Evolutionary conservation across 345 rosid species (phyloP).

Genomic region (Combretum micranthum): DNA sequence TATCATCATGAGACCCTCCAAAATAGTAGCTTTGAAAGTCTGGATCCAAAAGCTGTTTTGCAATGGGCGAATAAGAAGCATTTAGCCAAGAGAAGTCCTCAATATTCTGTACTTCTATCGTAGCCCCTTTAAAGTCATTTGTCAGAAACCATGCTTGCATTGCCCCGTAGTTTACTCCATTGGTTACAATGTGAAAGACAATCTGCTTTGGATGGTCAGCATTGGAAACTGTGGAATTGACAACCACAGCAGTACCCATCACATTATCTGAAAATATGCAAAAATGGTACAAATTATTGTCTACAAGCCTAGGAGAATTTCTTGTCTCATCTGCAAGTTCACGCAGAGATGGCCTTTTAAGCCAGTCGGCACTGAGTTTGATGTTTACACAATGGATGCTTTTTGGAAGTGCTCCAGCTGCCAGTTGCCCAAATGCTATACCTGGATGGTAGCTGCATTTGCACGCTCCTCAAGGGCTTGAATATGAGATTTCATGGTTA

Average conservation of each 20-base stretch:
- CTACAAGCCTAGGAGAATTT: constrained; percentile 72
- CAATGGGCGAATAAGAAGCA: constrained; percentile 66
- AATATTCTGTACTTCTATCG: constrained; percentile 67
- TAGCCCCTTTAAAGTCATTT: constrained; percentile 75
- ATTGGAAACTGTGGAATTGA: constrained; percentile 78
- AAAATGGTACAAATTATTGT: constrained; percentile 92
- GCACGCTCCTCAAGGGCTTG: constrained; percentile 96
- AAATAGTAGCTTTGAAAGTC: constrained; percentile 47
- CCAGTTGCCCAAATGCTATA: constrained; percentile 68
- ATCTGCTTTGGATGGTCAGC: constrained; percentile 89
- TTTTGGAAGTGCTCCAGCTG: constrained; percentile 80
- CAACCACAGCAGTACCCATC: constrained; percentile 69
- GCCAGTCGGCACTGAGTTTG: constrained; percentile 75
- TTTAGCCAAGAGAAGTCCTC: constrained; percentile 83
- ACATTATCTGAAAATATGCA: constrained; percentile 89
- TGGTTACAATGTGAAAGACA: constrained; percentile 70
- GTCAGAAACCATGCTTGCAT: constrained; percentile 80
- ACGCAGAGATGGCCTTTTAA: constrained; percentile 39
- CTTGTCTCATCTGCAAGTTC: constrained; percentile 52
- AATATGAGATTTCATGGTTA: constrained; percentile 91
- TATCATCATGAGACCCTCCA: constrained; percentile 39
- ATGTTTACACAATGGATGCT: constrained; percentile 68
- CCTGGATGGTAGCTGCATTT: constrained; percentile 85
- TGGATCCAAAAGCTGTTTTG: constrained; percentile 44
- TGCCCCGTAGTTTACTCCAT: constrained; percentile 53